A percentile compares a stretch with the other conserved stretches of the same genome.
Evolutionary conservation across 768 basidiomycete genomes (phyloP).

Genomic region (Mycena pura): DNA sequence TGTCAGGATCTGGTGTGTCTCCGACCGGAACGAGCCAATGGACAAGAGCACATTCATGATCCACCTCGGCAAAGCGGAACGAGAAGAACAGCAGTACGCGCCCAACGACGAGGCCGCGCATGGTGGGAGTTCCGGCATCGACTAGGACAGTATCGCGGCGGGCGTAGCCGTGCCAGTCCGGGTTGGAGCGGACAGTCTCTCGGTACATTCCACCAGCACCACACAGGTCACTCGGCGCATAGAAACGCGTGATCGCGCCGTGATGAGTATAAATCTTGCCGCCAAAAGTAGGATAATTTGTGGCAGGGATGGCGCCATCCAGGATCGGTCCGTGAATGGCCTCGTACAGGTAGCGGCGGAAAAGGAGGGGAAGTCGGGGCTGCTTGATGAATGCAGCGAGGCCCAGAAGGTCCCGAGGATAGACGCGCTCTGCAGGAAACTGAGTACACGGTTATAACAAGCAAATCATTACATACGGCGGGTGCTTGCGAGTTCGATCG

Average conservation of each 20-base stretch:
- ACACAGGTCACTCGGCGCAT: neutral
- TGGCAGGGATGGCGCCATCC: neutral
- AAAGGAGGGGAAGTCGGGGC: neutral
- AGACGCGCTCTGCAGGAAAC: neutral
- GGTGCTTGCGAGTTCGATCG: slow-evolving; percentile 16
- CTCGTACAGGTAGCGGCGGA: neutral
- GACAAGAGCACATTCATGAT: slow-evolving; percentile 35
- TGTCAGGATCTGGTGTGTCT: slow-evolving; percentile 30
- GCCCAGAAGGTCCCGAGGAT: neutral
- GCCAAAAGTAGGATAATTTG: neutral
- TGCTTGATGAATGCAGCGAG: neutral
- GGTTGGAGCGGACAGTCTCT: slow-evolving; percentile 34
- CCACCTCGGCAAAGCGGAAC: slow-evolving; percentile 21
- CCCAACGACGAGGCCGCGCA: slow-evolving; percentile 35
- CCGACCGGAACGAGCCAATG: slow-evolving; percentile 30
- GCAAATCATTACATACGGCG: neutral
- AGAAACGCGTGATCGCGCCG: neutral
- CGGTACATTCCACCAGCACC: slow-evolving; percentile 28
- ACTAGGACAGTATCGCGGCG: slow-evolving; percentile 39
- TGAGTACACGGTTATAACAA: neutral
- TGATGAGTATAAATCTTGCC: neutral
- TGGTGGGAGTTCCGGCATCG: slow-evolving; percentile 27
- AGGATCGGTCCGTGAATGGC: neutral
- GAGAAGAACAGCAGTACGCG: slow-evolving; percentile 39
- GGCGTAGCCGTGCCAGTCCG: slow-evolving; percentile 26